These are phyloP conservation scores for Sporodiniella umbellata DNA, from an alignment of 371 early-diverging fungal species.

Conservation along the genomic window DNA sequence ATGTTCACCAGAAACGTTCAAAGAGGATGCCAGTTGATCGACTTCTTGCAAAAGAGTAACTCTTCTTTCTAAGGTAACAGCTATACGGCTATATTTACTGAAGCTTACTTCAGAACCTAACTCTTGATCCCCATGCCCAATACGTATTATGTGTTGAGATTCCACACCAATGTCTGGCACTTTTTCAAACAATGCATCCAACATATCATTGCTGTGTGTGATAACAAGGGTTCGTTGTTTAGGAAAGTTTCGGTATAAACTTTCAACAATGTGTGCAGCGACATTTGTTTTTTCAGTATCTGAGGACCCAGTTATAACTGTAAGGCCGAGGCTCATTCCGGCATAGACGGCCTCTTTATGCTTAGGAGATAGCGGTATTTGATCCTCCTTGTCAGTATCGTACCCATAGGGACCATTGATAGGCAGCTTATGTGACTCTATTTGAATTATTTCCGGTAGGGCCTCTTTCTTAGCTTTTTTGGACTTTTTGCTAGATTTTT, in stretches of 20 bases:
- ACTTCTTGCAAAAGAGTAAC: conserved; percentile 73
- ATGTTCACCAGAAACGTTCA: conserved; percentile 77
- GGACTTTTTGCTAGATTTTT: conserved; percentile 37
- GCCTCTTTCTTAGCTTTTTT: conserved; percentile 42
- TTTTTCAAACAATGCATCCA: conserved; percentile 95
- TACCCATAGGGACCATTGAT: conserved; percentile 78
- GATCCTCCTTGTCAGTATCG: conserved; percentile 61
- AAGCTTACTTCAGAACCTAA: conserved; percentile 77
- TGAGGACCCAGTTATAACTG: conserved; percentile 93
- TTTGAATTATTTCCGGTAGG: conserved; percentile 43
- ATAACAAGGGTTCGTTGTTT: conserved; percentile 86
- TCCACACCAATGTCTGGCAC: conserved; percentile 86
- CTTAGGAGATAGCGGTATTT: conserved; percentile 80
- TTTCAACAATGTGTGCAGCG: conserved; percentile 92
- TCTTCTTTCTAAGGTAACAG: conserved; percentile 86
- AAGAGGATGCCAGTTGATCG: conserved; percentile 65
- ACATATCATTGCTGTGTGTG: conserved; percentile 93
- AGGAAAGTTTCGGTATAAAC: conserved; percentile 88
- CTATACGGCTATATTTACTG: conserved; percentile 90
- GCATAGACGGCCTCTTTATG: conserved; percentile 88
- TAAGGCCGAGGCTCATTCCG: conserved; percentile 81
- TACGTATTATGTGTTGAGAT: conserved; percentile 85
- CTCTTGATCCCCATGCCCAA: conserved; percentile 94
- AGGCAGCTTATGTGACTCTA: conserved; percentile 55
- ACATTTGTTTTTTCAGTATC: conserved; percentile 97